These are phyloP conservation scores for Eucalyptus regnans DNA, from an alignment of 345 rosid genomes.

Conservation along the genomic window DNA sequence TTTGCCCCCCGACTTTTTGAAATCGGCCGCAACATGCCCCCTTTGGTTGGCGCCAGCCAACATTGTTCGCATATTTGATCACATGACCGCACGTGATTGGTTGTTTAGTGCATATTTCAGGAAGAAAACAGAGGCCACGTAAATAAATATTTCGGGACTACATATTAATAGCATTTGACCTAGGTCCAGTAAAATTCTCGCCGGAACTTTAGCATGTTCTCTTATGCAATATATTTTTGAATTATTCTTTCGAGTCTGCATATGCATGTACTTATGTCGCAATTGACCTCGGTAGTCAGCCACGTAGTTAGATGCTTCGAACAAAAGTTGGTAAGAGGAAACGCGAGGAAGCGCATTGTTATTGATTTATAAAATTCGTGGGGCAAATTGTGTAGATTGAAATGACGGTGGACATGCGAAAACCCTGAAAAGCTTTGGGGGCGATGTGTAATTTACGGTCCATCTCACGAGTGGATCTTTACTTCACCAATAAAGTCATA, in stretches of 20 bases:
- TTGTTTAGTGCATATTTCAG: not conserved
- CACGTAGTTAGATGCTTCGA: not conserved
- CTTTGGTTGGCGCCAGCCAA: not conserved
- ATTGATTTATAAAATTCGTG: not conserved
- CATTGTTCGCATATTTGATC: not conserved
- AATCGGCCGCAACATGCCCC: not conserved
- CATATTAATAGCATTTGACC: fast-evolving
- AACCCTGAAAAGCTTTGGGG: not conserved
- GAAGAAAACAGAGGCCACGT: fast-evolving
- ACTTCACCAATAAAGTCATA: not conserved
- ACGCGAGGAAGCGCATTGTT: fast-evolving
- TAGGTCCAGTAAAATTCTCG: not conserved
- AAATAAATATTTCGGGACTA: fast-evolving
- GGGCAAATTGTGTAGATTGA: not conserved
- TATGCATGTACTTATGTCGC: not conserved
- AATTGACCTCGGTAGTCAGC: not conserved
- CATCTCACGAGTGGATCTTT: not conserved
- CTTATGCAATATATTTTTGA: not conserved
- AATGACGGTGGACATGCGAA: not conserved
- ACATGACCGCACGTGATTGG: not conserved
- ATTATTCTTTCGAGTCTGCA: not conserved
- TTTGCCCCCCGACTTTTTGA: not conserved
- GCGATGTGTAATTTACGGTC: not conserved
- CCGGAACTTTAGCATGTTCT: not conserved
- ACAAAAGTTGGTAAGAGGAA: not conserved